Evolutionary conservation across 257 asterid species (phyloP), one percentile per base, ranked within the genome.

Genomic region (Lavandula angustifolia): DNA sequence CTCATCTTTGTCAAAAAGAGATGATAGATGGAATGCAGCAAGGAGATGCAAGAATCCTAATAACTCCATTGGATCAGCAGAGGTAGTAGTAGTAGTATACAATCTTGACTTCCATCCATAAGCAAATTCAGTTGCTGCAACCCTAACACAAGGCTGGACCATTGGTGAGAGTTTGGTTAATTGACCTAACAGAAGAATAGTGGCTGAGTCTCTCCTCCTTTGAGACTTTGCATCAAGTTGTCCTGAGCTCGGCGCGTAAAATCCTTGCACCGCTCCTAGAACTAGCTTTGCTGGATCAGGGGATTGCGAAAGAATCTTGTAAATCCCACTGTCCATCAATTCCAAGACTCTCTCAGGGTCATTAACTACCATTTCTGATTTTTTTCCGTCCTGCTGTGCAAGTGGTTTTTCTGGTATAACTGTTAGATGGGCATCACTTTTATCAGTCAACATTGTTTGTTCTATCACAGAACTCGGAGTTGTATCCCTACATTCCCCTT

Each of bases 241-340:
- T 2, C 27, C 27, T 22, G 27, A 22, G 27, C 27, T 22, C 1
- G 27, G 27, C 62, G 37, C 55, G 70, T 7, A 71, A 76, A 80
- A 67, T 14, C 47, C 55, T 50, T 64, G 67, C 48, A 82, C 67
- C 54, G 78, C 79, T 38, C 76, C 81, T 10, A 82, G 67, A 62
- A 80, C 87, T 38, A 80, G 50, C 68, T 64, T 73, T 52, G 78
- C 87, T n/a, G 92, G 84, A 66, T 81, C 88, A 52, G 64, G 61
- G 3, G 83, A 76, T 16, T 27, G 54, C 16, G 33, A 64, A 51
- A 85, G 82, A 53, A 72, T 71, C 50, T 57, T 70, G 27, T 14
- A 67, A 11, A 82, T 72, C 40, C 78, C 82, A 52, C 32, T 60
- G 31, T 40, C 69, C 68, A 70, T 41, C 72, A 64, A 51, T 71